Evolutionary conservation across 176 grass and related monocot species (phyloP).

Genomic region (Sorghum bicolor): DNA sequence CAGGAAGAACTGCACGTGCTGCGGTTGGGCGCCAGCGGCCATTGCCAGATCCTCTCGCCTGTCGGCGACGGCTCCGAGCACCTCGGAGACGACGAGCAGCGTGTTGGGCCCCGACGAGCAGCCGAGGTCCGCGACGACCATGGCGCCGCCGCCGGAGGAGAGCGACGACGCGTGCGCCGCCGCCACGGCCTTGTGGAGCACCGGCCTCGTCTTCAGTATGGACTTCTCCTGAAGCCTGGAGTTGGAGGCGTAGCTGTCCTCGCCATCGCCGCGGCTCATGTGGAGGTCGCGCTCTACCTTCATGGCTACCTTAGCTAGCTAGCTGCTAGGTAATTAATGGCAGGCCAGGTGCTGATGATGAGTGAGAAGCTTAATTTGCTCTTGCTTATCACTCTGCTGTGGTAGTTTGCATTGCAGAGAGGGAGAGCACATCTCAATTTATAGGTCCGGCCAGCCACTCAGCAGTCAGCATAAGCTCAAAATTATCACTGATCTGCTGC

Average conservation of each 20-base stretch:
- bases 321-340: too few relatives aligned
- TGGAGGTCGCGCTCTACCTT: not conserved
- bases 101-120: constrained; percentile 71
- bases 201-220: constrained; percentile 32
- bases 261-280: not conserved
- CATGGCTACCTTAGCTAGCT: not conserved
- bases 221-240: constrained; percentile 47
- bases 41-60: not conserved
- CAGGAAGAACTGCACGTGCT: constrained; percentile 60
- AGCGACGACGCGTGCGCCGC: constrained; percentile 16
- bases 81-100: constrained; percentile 45
- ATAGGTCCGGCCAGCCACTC: not conserved
- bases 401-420: not conserved
- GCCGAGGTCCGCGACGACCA: constrained; percentile 55
- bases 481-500: not conserved
- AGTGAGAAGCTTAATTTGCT: not conserved
- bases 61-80: constrained; percentile 24
- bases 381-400: not conserved
- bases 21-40: not conserved
- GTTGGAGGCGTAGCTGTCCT: constrained; percentile 15
- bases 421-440: not conserved
- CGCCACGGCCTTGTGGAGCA: constrained; percentile 36
- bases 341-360: not conserved
- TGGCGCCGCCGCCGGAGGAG: constrained; percentile 8
- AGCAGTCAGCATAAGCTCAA: not conserved